Base-by-base conservation (phyloP, 805 yeast species). In the Candida sanyiensis region DNA sequence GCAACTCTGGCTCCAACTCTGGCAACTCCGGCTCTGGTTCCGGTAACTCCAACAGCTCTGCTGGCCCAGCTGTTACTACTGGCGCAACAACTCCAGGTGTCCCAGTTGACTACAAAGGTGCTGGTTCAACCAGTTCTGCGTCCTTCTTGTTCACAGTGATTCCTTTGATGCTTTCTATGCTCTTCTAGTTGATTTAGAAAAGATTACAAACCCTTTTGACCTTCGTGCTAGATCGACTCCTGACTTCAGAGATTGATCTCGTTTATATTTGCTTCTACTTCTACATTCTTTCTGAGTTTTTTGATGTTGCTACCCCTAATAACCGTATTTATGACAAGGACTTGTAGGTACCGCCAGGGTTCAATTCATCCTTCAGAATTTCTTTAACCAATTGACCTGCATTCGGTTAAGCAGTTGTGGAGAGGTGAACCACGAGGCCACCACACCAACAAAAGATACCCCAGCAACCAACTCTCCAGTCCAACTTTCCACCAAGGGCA, bases 381-480 rank as follows among this genome's bases (percentile, higher is more conserved):
- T n/a, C n/a, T n/a, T n/a, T n/a, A n/a, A n/a, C n/a, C n/a, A n/a
- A n/a, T n/a, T n/a, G n/a, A n/a, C n/a, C n/a, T n/a, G n/a, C n/a
- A n/a, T n/a, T n/a, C n/a, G n/a, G n/a, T n/a, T n/a, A n/a, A n/a
- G n/a, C n/a, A n/a, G n/a, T n/a, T n/a, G n/a, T n/a, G n/a, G n/a
- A n/a, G n/a, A 31, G 6, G 24, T 58, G 52, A 0, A 50, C 17
- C 9, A 37, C 35, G 1, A 59, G 51, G 3, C 60, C 46, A 3
- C 46, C 2, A 19, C 35, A 23, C 63, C 64, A 60, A 49, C 58
- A 48, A 6, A 32, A 1, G 6, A 58, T 44, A 2, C 51, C 50
- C 21, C 51, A 37, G 8, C 34, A 10, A 3, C 63, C 64, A 26
- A 56, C 32, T 7, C 22, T 37, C 22, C 52, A 44, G 37, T 53